Evolutionary conservation across 2,329 filamentous ascomycete species (phyloP).

Genomic region (Madurella mycetomatis): DNA sequence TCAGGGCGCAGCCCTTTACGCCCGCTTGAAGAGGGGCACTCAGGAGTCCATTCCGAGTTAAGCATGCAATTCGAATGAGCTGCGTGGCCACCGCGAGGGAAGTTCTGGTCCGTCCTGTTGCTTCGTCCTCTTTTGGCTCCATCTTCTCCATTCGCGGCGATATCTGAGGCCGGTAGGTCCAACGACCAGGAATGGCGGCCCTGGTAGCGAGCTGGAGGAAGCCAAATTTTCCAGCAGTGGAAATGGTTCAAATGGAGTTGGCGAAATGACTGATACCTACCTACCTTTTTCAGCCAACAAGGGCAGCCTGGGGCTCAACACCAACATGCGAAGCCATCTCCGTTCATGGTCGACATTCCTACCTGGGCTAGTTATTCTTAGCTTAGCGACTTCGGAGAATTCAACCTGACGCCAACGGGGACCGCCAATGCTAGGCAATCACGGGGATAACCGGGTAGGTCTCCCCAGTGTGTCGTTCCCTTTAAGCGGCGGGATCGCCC

Average conservation of each 20-base stretch:
- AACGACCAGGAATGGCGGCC: not conserved
- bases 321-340: constrained; percentile 4
- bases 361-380: not conserved
- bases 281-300: not conserved
- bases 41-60: too few relatives aligned
- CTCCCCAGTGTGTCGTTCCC: constrained; percentile 5
- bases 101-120: not conserved
- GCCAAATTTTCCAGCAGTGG: constrained; percentile 14
- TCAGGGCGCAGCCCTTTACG: too few relatives aligned
- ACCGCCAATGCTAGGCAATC: constrained; percentile 11
- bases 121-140: not conserved
- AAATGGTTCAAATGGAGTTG: not conserved
- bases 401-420: not conserved
- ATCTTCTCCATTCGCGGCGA: not conserved
- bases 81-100: not conserved
- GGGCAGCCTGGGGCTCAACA: not conserved
- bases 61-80: too few relatives aligned
- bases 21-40: not conserved
- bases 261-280: not conserved
- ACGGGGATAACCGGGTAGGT: constrained; percentile 19
- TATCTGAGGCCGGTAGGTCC: constrained; percentile 3
- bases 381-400: constrained; percentile 12
- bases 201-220: constrained; percentile 6
- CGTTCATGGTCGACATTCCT: not conserved
- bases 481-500: constrained; percentile 6